A percentile compares a stretch with the other conserved stretches of the same genome.
These are phyloP conservation scores for Zangia roseola DNA, from an alignment of 768 basidiomycete species.

Conservation along the genomic window DNA sequence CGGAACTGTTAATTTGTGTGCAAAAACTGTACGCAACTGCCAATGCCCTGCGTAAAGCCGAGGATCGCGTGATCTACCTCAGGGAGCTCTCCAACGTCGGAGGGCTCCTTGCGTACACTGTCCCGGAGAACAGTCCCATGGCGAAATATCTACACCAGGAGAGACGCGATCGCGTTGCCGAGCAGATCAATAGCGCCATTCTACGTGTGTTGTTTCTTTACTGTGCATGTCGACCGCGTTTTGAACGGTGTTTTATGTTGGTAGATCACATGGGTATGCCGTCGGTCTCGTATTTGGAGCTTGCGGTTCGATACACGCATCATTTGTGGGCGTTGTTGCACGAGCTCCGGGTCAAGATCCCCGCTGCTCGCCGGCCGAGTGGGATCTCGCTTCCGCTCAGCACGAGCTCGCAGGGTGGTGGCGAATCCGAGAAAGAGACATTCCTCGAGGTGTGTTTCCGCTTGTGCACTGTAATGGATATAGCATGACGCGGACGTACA, in stretches of 20 bases:
- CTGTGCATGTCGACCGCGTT: not conserved
- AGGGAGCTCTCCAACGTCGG: conserved; percentile 74
- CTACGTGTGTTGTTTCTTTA: conserved; percentile 53
- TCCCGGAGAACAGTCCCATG: conserved; percentile 76
- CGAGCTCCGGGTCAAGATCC: conserved; percentile 46
- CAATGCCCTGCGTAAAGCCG: conserved; percentile 50
- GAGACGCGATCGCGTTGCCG: conserved; percentile 78
- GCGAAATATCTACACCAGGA: conserved; percentile 73
- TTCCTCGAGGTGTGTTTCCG: conserved; percentile 36
- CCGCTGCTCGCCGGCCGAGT: conserved; percentile 36
- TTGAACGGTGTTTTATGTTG: conserved; percentile 3
- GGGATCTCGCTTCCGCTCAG: conserved; percentile 48
- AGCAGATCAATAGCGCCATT: conserved; percentile 86
- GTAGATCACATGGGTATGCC: conserved; percentile 52
- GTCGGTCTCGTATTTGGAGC: conserved; percentile 60
- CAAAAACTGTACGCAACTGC: conserved; percentile 69
- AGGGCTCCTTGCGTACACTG: conserved; percentile 78
- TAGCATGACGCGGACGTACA: conserved; percentile 14
- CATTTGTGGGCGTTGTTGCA: conserved; percentile 58
- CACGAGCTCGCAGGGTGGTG: conserved; percentile 18
- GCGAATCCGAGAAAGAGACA: conserved; percentile 33
- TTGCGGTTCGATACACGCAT: conserved; percentile 64
- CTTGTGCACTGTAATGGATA: not conserved
- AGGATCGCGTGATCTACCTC: conserved; percentile 59
- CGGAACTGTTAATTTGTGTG: conserved; percentile 51